A percentile compares a stretch with the other conserved stretches of the same genome.
Conservation (phyloP, 1,284 basidiomycete genomes). For the Puccinia polysora region DNA sequence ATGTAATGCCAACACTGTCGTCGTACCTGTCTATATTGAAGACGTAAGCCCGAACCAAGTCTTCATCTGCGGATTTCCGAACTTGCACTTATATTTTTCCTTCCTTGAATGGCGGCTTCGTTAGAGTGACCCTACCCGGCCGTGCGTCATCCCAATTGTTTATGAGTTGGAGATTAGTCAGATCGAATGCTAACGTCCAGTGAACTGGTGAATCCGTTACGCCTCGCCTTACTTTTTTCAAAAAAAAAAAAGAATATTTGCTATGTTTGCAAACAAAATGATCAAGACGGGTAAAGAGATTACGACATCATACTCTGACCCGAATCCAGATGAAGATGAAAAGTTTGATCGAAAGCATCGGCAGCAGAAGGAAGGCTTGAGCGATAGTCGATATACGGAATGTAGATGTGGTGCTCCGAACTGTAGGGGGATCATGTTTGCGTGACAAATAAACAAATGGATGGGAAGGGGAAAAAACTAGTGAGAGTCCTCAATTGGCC, state of each 20-base stretch:
- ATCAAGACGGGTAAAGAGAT: conserved; percentile 29
- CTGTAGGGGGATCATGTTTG: conserved; percentile 35
- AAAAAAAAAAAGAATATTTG: conserved; percentile 31
- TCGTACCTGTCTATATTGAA: conserved; percentile 38
- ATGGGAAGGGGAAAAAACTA: too few species aligned
- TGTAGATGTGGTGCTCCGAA: conserved; percentile 28
- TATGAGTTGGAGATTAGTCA: not conserved
- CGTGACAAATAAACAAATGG: too few species aligned
- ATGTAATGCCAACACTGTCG: conserved; percentile 27
- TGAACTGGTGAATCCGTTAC: not conserved
- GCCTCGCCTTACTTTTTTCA: not conserved
- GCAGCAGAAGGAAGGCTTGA: not conserved
- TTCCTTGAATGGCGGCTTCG: not conserved
- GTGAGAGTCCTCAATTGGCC: too few species aligned
- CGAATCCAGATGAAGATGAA: conserved; percentile 6
- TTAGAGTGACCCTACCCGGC: conserved; percentile 33
- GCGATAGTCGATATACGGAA: conserved; percentile 3
- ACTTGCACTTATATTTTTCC: not conserved
- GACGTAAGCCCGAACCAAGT: conserved; percentile 20
- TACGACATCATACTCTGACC: conserved; percentile 38
- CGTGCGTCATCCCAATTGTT: conserved; percentile 1
- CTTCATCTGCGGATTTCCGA: not conserved
- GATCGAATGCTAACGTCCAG: not conserved
- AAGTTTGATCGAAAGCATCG: not conserved
- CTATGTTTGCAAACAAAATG: conserved; percentile 39